Evolutionary conservation across 2,329 filamentous ascomycete genomes (phyloP).

Genomic region (Metarhizium robertsii): DNA sequence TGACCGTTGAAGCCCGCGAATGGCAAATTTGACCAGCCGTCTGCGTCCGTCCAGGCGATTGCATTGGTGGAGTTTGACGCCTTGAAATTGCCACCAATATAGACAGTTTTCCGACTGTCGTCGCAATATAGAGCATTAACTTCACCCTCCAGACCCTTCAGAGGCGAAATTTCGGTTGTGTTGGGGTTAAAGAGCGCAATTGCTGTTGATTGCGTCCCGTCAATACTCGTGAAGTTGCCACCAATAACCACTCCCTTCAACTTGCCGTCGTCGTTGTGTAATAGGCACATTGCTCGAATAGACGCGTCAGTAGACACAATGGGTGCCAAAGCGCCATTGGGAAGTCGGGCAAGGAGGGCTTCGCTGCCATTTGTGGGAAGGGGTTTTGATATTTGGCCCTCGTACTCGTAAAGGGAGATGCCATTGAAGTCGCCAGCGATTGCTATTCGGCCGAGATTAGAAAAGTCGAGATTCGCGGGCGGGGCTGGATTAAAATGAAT

Average conservation of each 20-base stretch:
- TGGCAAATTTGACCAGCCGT: slow-evolving; percentile 69
- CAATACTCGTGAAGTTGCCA: slow-evolving; percentile 92
- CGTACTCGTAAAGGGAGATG: slow-evolving; percentile 80
- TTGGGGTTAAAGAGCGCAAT: slow-evolving; percentile 74
- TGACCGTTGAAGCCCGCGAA: slow-evolving; percentile 94
- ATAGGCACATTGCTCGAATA: slow-evolving; percentile 82
- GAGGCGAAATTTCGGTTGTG: slow-evolving; percentile 58
- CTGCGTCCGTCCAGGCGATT: slow-evolving; percentile 62
- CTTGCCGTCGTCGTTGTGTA: slow-evolving; percentile 56
- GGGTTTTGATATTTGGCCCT: slow-evolving; percentile 63
- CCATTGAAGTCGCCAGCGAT: slow-evolving; percentile 85
- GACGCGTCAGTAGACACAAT: slow-evolving; percentile 71
- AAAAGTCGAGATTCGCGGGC: slow-evolving; percentile 67
- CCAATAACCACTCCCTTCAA: slow-evolving; percentile 72
- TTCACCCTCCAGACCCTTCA: slow-evolving; percentile 73
- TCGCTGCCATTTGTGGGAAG: slow-evolving; percentile 69
- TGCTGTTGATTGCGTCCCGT: slow-evolving; percentile 63
- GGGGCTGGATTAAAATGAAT: slow-evolving; percentile 54
- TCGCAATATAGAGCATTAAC: slow-evolving; percentile 83
- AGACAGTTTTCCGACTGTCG: slow-evolving; percentile 65
- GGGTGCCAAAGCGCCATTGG: slow-evolving; percentile 73
- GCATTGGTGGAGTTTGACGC: slow-evolving; percentile 80
- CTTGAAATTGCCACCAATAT: slow-evolving; percentile 80
- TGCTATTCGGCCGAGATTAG: slow-evolving; percentile 69
- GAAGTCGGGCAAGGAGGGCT: slow-evolving; percentile 70